Evolutionary conservation across 2,329 filamentous ascomycete genomes (phyloP).

Genomic region (Talaromyces verruculosus): DNA sequence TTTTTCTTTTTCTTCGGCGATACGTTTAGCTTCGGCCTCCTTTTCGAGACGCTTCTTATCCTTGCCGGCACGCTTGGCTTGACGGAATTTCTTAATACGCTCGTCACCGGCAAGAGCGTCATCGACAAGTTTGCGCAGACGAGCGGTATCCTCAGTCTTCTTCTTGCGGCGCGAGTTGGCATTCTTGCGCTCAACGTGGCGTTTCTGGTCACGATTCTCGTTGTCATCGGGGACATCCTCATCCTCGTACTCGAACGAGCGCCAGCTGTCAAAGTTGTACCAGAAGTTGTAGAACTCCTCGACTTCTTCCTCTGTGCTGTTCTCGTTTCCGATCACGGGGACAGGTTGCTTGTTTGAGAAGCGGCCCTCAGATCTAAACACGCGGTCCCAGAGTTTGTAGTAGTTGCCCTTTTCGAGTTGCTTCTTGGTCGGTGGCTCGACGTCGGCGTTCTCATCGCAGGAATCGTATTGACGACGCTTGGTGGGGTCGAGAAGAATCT

Average conservation of each 20-base stretch:
- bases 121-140: slow-evolving; percentile 86
- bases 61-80: slow-evolving; percentile 88
- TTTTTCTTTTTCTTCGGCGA: slow-evolving; percentile 78
- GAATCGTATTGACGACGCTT: slow-evolving; percentile 96
- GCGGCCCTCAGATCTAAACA: slow-evolving; percentile 87
- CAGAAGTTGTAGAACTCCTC: slow-evolving; percentile 99
- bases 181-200: slow-evolving; percentile 98
- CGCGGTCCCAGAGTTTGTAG: slow-evolving; percentile 89
- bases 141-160: slow-evolving; percentile 95
- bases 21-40: slow-evolving; percentile 86
- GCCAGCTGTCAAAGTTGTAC: slow-evolving; percentile 99
- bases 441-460: slow-evolving; percentile 89
- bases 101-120: slow-evolving; percentile 81
- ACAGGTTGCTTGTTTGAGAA: slow-evolving; percentile 93
- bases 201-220: slow-evolving; percentile 98
- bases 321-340: slow-evolving; percentile 78
- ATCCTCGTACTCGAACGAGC: slow-evolving; percentile 95
- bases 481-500: slow-evolving; percentile 85
- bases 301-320: slow-evolving; percentile 83
- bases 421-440: slow-evolving; percentile 92
- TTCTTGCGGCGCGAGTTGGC: slow-evolving; percentile 97
- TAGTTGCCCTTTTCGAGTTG: slow-evolving; percentile 80
- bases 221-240: slow-evolving; percentile 99
- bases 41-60: slow-evolving; percentile 91
- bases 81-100: slow-evolving; percentile 95